Evolutionary conservation across 129 eudicot species (phyloP), one percentile per base, ranked within the genome.

Genomic region (Pittosporum tobira): DNA sequence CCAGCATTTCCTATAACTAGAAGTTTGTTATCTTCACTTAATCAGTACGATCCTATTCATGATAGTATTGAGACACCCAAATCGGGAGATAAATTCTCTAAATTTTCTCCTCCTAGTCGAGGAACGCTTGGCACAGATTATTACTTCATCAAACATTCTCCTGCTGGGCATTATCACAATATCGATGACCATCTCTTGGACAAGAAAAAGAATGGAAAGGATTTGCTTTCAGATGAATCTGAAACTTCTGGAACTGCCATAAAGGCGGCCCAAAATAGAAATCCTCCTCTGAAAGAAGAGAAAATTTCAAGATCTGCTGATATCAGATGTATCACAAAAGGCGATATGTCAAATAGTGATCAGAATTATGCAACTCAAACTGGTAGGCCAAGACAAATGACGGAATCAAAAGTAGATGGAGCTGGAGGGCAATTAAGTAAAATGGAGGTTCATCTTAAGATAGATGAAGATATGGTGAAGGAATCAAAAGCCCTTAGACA

Each of bases 401-500:
- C 38, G 12, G 74, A 73, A 75, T 19, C 25, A 30, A 71, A 71
- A 68, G 45, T 52, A 66, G 79, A 75, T 43, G 76, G 48, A 43
- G 62, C 65, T 51, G 30, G 81, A 25, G 30, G 81, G 21, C 80
- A 60, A 60, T 48, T 29, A 5, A 64, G 51, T 64, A 79, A 68
- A 57, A 48, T 62, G 34, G 77, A 73, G 40, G 56, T 62, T 36
- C 86, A 77, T 59, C 51, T 59, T 13, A 79, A 75, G 58, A 65
- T 28, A 55, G 86, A 85, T 56, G 76, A n/a, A 12, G 47, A 27
- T 67, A 57, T 67, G 64, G 65, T 67, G 21, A 73, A 60, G 48
- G 94, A 87, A 48, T 67, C 78, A 2, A 87, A 67, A 72, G 78
- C 85, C 28, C 51, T 81, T 50, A 93, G 78, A 47, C 58, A 61